Evolutionary conservation across 1,284 basidiomycete genomes (phyloP).

Genomic region (Ustilago sp.): DNA sequence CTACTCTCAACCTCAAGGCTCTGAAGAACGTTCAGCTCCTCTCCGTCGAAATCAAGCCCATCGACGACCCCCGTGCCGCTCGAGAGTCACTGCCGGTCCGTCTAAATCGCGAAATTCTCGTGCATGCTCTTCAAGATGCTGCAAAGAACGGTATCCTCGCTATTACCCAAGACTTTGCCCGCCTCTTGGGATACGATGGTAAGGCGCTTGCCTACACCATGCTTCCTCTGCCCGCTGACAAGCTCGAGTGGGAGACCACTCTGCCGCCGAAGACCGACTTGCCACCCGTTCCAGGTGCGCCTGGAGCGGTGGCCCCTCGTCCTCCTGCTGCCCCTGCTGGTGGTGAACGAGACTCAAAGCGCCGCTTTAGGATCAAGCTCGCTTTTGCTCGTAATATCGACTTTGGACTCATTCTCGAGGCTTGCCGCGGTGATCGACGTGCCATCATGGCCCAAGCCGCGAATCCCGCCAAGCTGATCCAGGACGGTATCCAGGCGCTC

Average conservation of each 20-base stretch:
- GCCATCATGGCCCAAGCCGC: slow-evolving; percentile 39
- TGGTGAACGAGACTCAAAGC: slow-evolving; percentile 7
- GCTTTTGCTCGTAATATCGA: slow-evolving; percentile 35
- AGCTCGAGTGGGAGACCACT: slow-evolving; percentile 25
- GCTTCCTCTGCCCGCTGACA: slow-evolving; percentile 10
- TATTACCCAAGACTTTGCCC: slow-evolving; percentile 33
- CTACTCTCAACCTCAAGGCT: background rate
- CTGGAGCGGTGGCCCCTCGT: slow-evolving; percentile 16
- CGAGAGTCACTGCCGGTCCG: slow-evolving; percentile 23
- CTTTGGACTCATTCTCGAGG: slow-evolving; percentile 24
- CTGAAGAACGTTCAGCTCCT: slow-evolving; percentile 31
- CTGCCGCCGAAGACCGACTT: slow-evolving; percentile 41
- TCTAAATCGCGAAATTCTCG: slow-evolving; percentile 25
- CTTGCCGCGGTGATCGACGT: slow-evolving; percentile 41
- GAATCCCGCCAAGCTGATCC: slow-evolving; percentile 32
- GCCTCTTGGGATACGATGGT: slow-evolving; percentile 43
- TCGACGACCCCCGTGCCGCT: slow-evolving; percentile 16
- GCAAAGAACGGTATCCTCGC: slow-evolving; percentile 12
- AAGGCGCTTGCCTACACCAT: slow-evolving; percentile 33
- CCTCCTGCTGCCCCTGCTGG: slow-evolving; percentile 7
- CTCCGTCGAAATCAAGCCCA: slow-evolving; percentile 42
- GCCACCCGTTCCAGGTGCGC: slow-evolving; percentile 23
- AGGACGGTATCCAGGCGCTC: slow-evolving; percentile 44
- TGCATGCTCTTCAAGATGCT: slow-evolving; percentile 15
- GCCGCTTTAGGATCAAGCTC: slow-evolving; percentile 43